These are phyloP conservation scores for Solanum chiquidenum DNA, from an alignment of 257 asterid species.

Conservation along the genomic window DNA sequence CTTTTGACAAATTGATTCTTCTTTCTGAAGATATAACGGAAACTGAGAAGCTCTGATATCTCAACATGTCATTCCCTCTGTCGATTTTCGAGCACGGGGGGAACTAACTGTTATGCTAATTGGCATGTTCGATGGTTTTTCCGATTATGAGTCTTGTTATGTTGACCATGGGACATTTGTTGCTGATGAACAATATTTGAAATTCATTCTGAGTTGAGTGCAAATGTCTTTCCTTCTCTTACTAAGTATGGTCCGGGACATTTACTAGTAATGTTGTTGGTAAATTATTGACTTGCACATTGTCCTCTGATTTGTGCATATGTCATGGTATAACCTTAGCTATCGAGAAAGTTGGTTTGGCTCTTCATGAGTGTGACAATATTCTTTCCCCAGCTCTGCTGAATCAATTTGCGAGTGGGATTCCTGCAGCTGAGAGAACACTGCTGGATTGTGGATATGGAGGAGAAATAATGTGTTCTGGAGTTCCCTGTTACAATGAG, in stretches of 20 bases:
- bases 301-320: slow-evolving; percentile 83
- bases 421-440: slow-evolving; percentile 88
- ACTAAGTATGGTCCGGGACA: slow-evolving; percentile 65
- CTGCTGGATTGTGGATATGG: slow-evolving; percentile 83
- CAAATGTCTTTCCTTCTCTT: slow-evolving; percentile 71
- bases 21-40: not conserved
- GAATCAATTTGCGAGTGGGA: slow-evolving; percentile 47
- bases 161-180: not conserved
- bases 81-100: not conserved
- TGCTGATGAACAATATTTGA: not conserved
- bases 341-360: slow-evolving; percentile 67
- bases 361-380: slow-evolving; percentile 46
- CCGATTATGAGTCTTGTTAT: not conserved
- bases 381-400: slow-evolving; percentile 35
- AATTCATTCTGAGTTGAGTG: not conserved
- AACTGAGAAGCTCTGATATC: not conserved
- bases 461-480: slow-evolving; percentile 85
- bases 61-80: not conserved
- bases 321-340: slow-evolving; percentile 91
- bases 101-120: not conserved
- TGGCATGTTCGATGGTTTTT: not conserved
- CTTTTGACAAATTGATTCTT: not conserved
- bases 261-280: slow-evolving; percentile 37
- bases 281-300: slow-evolving; percentile 65
- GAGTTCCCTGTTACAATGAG: slow-evolving; percentile 69